Conservation (phyloP, 2,329 filamentous ascomycete species). For the Camillea tinctor region DNA sequence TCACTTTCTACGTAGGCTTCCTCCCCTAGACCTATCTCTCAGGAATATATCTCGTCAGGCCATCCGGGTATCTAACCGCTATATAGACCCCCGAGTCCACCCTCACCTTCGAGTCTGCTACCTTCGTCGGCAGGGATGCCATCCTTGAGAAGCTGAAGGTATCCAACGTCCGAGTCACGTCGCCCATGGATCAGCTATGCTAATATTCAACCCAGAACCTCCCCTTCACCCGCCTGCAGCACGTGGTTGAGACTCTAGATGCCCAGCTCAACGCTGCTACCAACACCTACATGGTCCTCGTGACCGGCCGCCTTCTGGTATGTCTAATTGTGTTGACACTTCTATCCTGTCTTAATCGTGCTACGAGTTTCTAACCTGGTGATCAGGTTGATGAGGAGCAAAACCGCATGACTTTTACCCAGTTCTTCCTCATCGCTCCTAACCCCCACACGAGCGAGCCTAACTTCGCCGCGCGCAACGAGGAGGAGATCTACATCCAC, state of each 20-base stretch:
- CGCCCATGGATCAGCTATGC: neutral
- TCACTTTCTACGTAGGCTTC: conserved; percentile 77
- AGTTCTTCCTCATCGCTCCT: conserved; percentile 69
- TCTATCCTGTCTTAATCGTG: neutral
- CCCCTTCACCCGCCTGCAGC: conserved; percentile 61
- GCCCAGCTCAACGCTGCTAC: conserved; percentile 71
- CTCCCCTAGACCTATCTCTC: neutral
- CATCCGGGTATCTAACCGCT: conserved; percentile 11
- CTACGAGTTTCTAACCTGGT: conserved; percentile 7
- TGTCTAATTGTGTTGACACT: conserved; percentile 29
- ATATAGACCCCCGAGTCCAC: conserved; percentile 77
- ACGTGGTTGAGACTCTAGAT: conserved; percentile 75
- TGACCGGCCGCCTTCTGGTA: conserved; percentile 85
- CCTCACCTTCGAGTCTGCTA: conserved; percentile 83
- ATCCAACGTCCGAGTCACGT: conserved; percentile 30
- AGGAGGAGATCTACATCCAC: conserved; percentile 77
- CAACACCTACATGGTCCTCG: conserved; percentile 78
- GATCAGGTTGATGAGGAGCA: conserved; percentile 78
- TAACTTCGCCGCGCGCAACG: conserved; percentile 43
- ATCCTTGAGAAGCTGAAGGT: conserved; percentile 85
- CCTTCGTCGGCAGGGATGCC: conserved; percentile 58
- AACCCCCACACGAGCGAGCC: neutral
- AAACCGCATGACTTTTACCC: conserved; percentile 86
- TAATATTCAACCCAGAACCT: conserved; percentile 9
- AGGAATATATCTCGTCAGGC: neutral